These are phyloP conservation scores for Iodosphaeria phyllophila DNA, from an alignment of 2,329 filamentous ascomycete genomes.

Conservation along the genomic window DNA sequence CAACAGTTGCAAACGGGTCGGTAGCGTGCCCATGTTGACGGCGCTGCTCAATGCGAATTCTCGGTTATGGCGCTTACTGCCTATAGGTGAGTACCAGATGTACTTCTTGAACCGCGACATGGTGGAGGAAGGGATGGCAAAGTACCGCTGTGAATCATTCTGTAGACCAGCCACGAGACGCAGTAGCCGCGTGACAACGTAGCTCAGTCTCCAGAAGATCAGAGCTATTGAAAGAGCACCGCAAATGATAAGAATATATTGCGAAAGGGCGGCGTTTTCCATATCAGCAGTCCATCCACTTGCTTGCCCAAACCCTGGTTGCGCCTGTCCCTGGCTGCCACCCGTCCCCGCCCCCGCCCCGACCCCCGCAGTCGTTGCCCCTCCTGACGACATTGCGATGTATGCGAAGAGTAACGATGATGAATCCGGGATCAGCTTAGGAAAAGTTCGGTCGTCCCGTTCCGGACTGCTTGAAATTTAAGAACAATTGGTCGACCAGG, in stretches of 20 bases:
- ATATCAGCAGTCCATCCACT: slow-evolving; percentile 15
- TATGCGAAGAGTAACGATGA: no score
- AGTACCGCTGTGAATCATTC: slow-evolving; percentile 68
- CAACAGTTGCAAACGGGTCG: slow-evolving; percentile 58
- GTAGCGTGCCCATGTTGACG: slow-evolving; percentile 57
- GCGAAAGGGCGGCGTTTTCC: slow-evolving; percentile 35
- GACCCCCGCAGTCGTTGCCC: no score
- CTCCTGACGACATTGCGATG: no score
- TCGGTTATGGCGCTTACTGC: slow-evolving; percentile 57
- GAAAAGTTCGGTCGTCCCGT: no score
- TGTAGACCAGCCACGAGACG: slow-evolving; percentile 58
- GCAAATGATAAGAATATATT: slow-evolving; percentile 45
- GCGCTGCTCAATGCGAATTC: slow-evolving; percentile 51
- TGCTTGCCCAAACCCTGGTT: slow-evolving; percentile 7
- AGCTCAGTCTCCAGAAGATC: slow-evolving; percentile 45
- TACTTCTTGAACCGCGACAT: slow-evolving; percentile 48
- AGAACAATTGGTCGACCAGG: no score
- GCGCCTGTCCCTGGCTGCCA: no score
- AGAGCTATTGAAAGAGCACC: slow-evolving; percentile 42
- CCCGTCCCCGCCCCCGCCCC: no score
- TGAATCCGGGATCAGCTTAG: no score
- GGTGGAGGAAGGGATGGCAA: slow-evolving; percentile 35
- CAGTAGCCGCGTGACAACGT: slow-evolving; percentile 45
- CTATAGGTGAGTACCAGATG: slow-evolving; percentile 51
- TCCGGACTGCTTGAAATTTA: no score